Evolutionary conservation across 1,139 yeast genomes (phyloP), one percentile per base, ranked within the genome.

Genomic region (Eremothecium coryli): DNA sequence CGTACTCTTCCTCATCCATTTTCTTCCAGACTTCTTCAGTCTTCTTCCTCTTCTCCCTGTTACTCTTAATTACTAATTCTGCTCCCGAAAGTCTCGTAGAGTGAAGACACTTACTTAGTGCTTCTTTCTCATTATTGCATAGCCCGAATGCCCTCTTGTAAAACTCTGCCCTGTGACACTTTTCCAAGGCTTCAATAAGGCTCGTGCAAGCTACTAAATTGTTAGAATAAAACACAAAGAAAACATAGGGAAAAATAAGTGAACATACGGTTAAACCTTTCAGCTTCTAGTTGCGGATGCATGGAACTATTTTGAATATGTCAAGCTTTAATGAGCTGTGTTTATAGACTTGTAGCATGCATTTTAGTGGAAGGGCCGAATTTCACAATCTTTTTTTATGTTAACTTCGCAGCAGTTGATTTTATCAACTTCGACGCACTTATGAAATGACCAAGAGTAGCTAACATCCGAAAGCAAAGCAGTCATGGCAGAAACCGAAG

Each of bases 91-190:
- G 56, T 55, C 96, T 70, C 11, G 93, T 82, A 39, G 73, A 73
- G 51, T 85, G 93, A 26, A 90, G 66, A 60, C 98, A 90, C 52
- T 73, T 65, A 30, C 80, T 61, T 33, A 90, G 66, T 39, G 82
- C 88, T 42, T 82, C 84, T 53, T 86, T 86, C 49, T 81, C 80
- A 41, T 77, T 77, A 58, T 85, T 85, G 61, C 98, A 90, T 44
- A 73, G 65, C 24, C 97, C 97, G 46, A 84, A 64, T n/a, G 84
- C 77, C 53, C 82, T 75, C 49, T 73, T 70, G 43, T 82, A 50
- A 46, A 78, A 81, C 39, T 78, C 82, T 41, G 70, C 72, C 41
- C 75, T 68, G 52, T 88, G 96, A 56, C 98, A 90, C 54, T 82
- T 80, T 53, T 88, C 95, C 10, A 90, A 70, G 1, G 95, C 95